phyloP scores from a whole-genome alignment of 1,284 basidiomycete species.

The Fistulinella cinereoalba region DNA sequence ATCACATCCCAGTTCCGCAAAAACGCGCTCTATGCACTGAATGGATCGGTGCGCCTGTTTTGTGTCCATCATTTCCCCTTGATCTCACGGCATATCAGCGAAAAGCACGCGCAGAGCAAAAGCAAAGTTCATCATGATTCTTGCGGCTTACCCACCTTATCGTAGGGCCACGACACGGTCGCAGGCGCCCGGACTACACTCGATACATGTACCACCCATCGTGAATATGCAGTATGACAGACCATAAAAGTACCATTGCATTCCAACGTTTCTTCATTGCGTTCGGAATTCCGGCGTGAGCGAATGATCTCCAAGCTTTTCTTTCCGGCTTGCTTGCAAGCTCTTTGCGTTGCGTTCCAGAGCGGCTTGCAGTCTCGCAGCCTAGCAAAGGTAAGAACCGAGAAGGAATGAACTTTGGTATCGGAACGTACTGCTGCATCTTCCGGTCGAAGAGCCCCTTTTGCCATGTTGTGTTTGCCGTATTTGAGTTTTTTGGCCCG shows the following conservation, averaged over 20 bases:
- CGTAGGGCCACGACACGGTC: slow-evolving; percentile 11
- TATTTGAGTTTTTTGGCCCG: slow-evolving; percentile 48
- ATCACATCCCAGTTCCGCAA: slow-evolving; percentile 70
- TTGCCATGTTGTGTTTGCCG: slow-evolving; percentile 82
- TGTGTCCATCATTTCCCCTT: not conserved
- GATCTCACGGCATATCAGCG: slow-evolving; percentile 41
- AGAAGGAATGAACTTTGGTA: not conserved
- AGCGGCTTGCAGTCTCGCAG: slow-evolving; percentile 53
- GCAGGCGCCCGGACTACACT: slow-evolving; percentile 11
- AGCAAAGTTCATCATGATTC: slow-evolving; percentile 47
- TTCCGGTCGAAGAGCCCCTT: slow-evolving; percentile 74
- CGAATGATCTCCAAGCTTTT: slow-evolving; percentile 22
- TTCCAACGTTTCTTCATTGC: slow-evolving; percentile 8
- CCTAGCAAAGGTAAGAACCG: slow-evolving; percentile 35
- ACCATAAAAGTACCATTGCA: slow-evolving; percentile 16
- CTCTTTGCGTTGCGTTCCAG: slow-evolving; percentile 58
- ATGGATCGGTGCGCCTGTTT: slow-evolving; percentile 66
- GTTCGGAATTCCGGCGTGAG: slow-evolving; percentile 20
- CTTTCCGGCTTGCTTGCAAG: slow-evolving; percentile 30
- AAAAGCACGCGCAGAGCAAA: slow-evolving; percentile 60
- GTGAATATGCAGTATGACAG: slow-evolving; percentile 21
- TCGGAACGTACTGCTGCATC: slow-evolving; percentile 64
- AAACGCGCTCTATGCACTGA: slow-evolving; percentile 75
- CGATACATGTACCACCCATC: slow-evolving; percentile 25
- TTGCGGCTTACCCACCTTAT: slow-evolving; percentile 5